Evolutionary conservation across 139 green algal species (phyloP).

Genomic region (Chlamydomonas applanata): DNA sequence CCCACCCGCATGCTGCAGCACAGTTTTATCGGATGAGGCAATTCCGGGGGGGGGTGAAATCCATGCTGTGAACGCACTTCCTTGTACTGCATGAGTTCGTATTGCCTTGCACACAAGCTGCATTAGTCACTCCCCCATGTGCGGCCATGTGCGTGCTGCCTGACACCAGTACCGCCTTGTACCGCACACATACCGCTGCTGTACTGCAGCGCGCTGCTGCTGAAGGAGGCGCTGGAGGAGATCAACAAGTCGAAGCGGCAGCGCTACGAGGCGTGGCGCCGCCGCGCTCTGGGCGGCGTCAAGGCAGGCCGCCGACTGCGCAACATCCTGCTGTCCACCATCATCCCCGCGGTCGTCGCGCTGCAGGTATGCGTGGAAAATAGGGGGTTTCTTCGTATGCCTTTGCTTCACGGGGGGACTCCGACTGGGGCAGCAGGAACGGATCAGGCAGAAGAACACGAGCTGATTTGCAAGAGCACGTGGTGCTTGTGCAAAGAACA

Average conservation of each 20-base stretch:
- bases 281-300: conserved; percentile 27
- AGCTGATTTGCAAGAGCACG: too few species aligned
- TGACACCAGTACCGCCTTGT: not conserved
- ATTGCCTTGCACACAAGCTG: not conserved
- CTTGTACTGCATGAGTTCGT: not conserved
- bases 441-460: too few species aligned
- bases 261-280: conserved; percentile 53
- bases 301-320: conserved; percentile 25
- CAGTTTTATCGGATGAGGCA: too few species aligned
- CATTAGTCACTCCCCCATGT: not conserved
- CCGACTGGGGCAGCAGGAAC: too few species aligned
- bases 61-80: not conserved
- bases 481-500: too few species aligned
- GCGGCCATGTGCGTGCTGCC: not conserved
- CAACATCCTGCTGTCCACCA: conserved; percentile 30
- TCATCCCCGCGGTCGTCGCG: conserved; percentile 29
- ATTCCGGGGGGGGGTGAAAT: too few species aligned
- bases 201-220: conserved; percentile 47
- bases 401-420: too few species aligned
- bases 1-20: not conserved
- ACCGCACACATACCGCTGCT: not conserved
- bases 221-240: conserved; percentile 69
- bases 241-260: conserved; percentile 54
- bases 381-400: too few species aligned
- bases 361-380: too few species aligned